These are phyloP conservation scores for Botryotinia convoluta DNA, from an alignment of 2,329 filamentous ascomycete genomes.

Conservation along the genomic window DNA sequence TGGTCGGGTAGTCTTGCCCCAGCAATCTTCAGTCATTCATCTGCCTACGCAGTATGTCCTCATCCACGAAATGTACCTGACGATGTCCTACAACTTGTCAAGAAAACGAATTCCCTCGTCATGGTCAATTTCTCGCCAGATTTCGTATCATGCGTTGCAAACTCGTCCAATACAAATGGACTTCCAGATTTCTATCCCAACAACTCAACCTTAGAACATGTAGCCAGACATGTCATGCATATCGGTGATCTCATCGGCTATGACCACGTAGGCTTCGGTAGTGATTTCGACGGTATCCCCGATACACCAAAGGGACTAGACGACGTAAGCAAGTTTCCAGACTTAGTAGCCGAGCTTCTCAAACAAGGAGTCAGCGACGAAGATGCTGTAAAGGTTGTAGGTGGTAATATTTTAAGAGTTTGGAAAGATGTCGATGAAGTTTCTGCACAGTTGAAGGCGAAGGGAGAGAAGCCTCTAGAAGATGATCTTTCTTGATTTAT, in stretches of 20 bases:
- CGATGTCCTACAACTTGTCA: slow-evolving; percentile 74
- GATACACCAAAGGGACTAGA: slow-evolving; percentile 70
- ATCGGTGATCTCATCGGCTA: slow-evolving; percentile 83
- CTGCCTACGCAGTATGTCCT: slow-evolving; percentile 74
- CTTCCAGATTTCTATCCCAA: slow-evolving; percentile 65
- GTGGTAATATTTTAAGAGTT: slow-evolving; percentile 78
- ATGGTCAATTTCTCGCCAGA: slow-evolving; percentile 89
- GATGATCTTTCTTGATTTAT: slow-evolving; percentile 45
- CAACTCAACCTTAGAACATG: slow-evolving; percentile 72
- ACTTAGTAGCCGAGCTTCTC: slow-evolving; percentile 72
- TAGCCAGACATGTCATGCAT: slow-evolving; percentile 76
- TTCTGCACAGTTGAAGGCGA: slow-evolving; percentile 61
- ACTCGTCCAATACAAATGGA: slow-evolving; percentile 56
- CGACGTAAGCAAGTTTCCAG: slow-evolving; percentile 80
- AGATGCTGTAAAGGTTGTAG: slow-evolving; percentile 72
- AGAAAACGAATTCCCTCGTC: slow-evolving; percentile 69
- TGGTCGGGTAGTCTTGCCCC: slow-evolving; percentile 77
- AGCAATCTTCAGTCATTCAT: slow-evolving; percentile 86
- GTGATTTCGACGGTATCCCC: slow-evolving; percentile 81
- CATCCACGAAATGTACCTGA: slow-evolving; percentile 91
- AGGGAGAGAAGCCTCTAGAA: slow-evolving; percentile 48
- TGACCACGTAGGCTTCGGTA: slow-evolving; percentile 82
- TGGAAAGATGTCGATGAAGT: slow-evolving; percentile 78
- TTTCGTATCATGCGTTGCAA: slow-evolving; percentile 69
- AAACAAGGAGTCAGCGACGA: slow-evolving; percentile 69